A percentile compares a stretch with the other conserved stretches of the same genome.
phyloP scores from a whole-genome alignment of 1,139 yeast genomes.

The Chernovozyma aurita region DNA sequence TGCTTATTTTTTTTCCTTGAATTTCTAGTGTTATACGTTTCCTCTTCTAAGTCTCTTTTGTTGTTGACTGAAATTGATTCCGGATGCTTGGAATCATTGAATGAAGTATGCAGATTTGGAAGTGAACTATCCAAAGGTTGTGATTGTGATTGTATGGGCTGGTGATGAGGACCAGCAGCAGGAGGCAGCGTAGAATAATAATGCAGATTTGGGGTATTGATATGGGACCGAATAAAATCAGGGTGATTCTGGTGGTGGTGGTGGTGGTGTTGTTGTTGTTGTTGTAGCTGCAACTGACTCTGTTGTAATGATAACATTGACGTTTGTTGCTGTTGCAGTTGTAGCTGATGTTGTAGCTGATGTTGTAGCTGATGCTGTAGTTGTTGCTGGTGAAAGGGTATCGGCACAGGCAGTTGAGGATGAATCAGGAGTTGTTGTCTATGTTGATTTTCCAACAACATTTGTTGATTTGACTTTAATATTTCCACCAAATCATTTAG shows the following conservation, averaged over 20 bases:
- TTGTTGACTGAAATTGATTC: no score
- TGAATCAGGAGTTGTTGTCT: neutral
- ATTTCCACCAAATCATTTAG: slow-evolving; percentile 41
- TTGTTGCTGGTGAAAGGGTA: neutral
- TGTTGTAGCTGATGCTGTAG: neutral
- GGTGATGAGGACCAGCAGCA: neutral
- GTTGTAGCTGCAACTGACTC: no score
- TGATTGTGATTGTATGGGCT: neutral
- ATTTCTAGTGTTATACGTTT: neutral
- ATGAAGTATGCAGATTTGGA: no score
- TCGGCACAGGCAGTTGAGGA: neutral
- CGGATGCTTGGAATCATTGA: no score
- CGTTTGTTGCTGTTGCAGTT: slow-evolving; percentile 3
- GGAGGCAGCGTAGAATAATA: slow-evolving; percentile 3
- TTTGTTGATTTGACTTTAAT: slow-evolving; percentile 27
- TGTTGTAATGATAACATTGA: neutral
- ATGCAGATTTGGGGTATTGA: neutral
- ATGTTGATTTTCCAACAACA: neutral
- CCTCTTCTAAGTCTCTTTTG: neutral
- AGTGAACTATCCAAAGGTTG: no score
- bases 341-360: neutral
- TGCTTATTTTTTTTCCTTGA: neutral
- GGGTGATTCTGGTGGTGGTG: no score
- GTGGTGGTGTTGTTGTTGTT: no score
- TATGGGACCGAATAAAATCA: no score